Evolutionary conservation across 2,329 filamentous ascomycete species (phyloP), one percentile per base, ranked within the genome.

Genomic region (Ceratocystis colombiana): DNA sequence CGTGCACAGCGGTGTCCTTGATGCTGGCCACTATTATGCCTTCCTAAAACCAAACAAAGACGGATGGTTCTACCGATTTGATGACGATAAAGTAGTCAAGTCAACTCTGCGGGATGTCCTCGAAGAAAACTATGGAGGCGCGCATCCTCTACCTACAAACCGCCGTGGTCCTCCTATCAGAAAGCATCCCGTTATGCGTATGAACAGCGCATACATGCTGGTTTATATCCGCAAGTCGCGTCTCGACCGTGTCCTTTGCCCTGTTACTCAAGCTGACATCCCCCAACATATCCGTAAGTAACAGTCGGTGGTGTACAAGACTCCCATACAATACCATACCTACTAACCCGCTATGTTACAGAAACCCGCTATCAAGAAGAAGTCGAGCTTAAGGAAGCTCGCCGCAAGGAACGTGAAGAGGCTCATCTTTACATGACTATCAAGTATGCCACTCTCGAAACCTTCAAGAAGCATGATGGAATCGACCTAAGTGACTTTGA

Each of bases 21-120:
- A 99, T 75, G 93, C 95, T 10, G 94, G 94, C 2, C 94, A 99
- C 76, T 99, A 99, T 77, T 99, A 99, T 73, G 94, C 94, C 0
- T 99, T 96, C 76, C 78, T 99, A 71, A 96, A 96, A 74, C 94
- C 95, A 0, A 84, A 87, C 67, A 95, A 96, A 76, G 89, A 96
- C 68, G 93, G 94, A 41, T 85, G 89, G 78, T 99, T 96, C 78
- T 97, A 95, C 80, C 94, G 89, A 72, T 99, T 96, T 71, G 95
- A 99, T 72, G 94, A 99, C 70, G 94, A 99, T 73, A 88, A 92
- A 70, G 94, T 99, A 50, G 97, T 92, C n/a, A 89, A 89, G 70
- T 93, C 92, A 1, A 96, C 92, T 0, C 85, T 88, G 73, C 86
- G 89, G 68, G 94, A 99, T 74, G 93, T 95, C 0, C 78, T 97